These are phyloP conservation scores for Avena sativa DNA, from an alignment of 176 grass and related monocot genomes.

Conservation along the genomic window DNA sequence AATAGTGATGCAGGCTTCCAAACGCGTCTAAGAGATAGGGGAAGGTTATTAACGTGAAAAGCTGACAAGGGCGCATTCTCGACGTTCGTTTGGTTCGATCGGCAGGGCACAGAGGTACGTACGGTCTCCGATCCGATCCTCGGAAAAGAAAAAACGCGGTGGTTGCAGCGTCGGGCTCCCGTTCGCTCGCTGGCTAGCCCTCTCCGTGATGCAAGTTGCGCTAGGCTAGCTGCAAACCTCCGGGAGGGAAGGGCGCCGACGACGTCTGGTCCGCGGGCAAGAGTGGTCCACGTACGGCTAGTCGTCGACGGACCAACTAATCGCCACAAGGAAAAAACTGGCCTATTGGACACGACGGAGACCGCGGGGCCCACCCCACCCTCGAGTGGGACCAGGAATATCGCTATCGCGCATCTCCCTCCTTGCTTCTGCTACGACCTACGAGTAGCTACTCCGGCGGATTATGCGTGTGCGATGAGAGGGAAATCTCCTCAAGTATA, in stretches of 20 bases:
- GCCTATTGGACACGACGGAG: conserved; percentile 32
- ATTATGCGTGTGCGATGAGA: background rate
- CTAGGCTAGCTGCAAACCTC: background rate
- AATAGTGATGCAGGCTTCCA: no score
- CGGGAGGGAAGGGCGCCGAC: background rate
- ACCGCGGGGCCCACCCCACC: conserved; percentile 39
- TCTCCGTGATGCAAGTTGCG: conserved; percentile 21
- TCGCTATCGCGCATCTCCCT: conserved; percentile 24
- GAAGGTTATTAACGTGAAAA: background rate
- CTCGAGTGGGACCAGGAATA: conserved; percentile 27
- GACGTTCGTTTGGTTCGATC: background rate
- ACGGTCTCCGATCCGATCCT: no score
- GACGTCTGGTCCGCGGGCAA: conserved; percentile 38
- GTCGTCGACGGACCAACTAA: conserved; percentile 51
- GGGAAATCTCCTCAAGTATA: background rate
- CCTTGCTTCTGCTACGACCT: background rate
- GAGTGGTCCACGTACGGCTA: conserved; percentile 61
- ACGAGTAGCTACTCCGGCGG: background rate
- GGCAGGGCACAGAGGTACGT: background rate
- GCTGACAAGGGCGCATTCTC: no score
- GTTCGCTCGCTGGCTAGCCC: background rate
- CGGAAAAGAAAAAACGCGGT: conserved; percentile 14
- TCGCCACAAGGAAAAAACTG: conserved; percentile 57
- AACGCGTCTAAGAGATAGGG: background rate
- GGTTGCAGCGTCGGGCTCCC: conserved; percentile 43